Percentiles rank a stretch among this genome's conserved stretches.
Conservation (phyloP, 2,329 filamentous ascomycete genomes). For the Thielaviopsis populi region DNA sequence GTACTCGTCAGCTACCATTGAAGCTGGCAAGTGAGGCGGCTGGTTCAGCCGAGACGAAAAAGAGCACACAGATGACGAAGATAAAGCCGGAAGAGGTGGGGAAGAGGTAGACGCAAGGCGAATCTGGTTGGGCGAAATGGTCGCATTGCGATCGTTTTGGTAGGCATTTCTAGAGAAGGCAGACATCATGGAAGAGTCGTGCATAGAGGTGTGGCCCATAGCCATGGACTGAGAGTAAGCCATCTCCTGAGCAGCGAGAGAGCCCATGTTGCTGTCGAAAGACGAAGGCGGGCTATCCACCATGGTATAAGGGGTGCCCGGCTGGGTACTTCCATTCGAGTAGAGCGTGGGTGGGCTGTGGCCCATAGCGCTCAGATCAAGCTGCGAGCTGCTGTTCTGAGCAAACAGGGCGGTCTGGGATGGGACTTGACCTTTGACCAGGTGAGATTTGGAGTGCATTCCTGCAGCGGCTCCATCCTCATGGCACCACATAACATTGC, state of each 20-base stretch:
- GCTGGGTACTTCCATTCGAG: background rate
- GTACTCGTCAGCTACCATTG: background rate
- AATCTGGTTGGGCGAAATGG: background rate
- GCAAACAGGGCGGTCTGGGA: background rate
- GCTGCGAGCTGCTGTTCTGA: background rate
- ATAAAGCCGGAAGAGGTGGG: background rate
- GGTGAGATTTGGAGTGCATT: background rate
- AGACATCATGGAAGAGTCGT: background rate
- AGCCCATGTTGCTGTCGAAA: constrained; percentile 7
- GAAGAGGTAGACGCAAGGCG: background rate
- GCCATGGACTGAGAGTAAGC: background rate
- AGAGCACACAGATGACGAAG: background rate
- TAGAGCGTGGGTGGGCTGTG: background rate
- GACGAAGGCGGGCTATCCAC: constrained; percentile 6
- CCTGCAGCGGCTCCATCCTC: background rate
- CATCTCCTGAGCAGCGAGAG: background rate
- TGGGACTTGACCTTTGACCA: background rate
- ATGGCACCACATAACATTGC: background rate
- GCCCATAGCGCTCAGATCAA: background rate
- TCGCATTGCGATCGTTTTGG: background rate
- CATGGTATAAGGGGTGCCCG: background rate
- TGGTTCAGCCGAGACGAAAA: background rate
- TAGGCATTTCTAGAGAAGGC: background rate
- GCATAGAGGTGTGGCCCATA: background rate
- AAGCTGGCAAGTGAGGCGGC: background rate